Conservation (phyloP, 352 stramenopile species). For the Globisporangium carolinianum region DNA sequence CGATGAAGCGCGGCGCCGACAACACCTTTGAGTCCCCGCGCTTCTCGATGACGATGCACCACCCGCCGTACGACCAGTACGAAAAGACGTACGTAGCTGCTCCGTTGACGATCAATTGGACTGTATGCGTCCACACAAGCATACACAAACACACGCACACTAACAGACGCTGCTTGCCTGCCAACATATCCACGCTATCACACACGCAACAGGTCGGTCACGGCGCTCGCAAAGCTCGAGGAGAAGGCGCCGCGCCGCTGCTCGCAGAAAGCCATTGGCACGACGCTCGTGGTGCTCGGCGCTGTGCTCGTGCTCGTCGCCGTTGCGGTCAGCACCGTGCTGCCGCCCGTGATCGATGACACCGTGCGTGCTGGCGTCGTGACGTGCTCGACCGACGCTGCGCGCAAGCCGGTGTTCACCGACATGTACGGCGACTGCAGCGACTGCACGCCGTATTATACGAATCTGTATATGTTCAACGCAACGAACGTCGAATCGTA, state of each 20-base stretch:
- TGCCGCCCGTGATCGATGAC: constrained; percentile 45
- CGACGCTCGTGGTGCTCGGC: constrained; percentile 22
- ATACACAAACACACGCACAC: background rate
- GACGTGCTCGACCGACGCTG: constrained; percentile 33
- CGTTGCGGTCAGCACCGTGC: constrained; percentile 43
- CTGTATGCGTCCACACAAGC: background rate
- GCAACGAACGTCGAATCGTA: constrained; percentile 65
- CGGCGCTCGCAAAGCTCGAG: constrained; percentile 13
- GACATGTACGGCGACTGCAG: constrained; percentile 69
- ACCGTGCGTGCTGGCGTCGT: constrained; percentile 31
- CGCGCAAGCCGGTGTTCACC: constrained; percentile 28
- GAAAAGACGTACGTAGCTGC: constrained; percentile 13
- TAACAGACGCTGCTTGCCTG: background rate
- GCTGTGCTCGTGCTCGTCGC: constrained; percentile 26
- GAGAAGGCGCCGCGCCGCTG: constrained; percentile 16
- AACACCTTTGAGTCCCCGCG: constrained; percentile 7
- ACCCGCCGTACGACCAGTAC: constrained; percentile 4
- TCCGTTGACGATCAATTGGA: background rate
- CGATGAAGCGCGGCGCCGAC: constrained; percentile 4
- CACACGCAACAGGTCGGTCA: constrained; percentile 4
- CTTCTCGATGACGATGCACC: constrained; percentile 12
- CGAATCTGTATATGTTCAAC: constrained; percentile 62
- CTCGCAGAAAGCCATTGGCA: constrained; percentile 26
- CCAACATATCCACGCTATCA: background rate
- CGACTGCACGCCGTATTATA: constrained; percentile 72